Evolutionary conservation across 441 rosid genomes (phyloP), one percentile per base, ranked within the genome.

Genomic region (Aquilaria agallochum): DNA sequence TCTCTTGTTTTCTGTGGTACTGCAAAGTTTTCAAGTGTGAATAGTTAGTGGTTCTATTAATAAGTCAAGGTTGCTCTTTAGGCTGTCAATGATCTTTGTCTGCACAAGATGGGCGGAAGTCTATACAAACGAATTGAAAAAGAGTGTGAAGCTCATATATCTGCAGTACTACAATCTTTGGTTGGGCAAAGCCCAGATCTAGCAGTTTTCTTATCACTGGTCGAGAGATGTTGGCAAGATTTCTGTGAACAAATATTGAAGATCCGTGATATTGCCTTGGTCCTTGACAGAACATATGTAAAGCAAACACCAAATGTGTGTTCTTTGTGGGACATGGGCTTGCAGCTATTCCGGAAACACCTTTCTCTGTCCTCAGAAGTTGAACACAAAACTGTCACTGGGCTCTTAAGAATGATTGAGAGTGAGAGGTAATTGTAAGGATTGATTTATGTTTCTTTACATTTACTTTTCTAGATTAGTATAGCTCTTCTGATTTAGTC

Each of bases 161-260:
- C 84, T 65, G 88, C 86, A 1, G 90, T 89, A 31, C 63, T 95
- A 53, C 93, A 78, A 52, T 87, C 96, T 58, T 84, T 92, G 50
- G 92, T 90, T 59, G 97, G 97, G 55, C 97, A 92, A 74, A 90
- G 97, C 76, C 96, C 97, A 14, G 97, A 95, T 79, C 76, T 95
- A 79, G 82, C 76, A 69, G 97, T 92, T 65, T 92, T 95, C 79
- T 83, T 95, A 71, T 82, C 93, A 42, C 88, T 89, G 44, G 96
- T 95, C 61, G 95, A 90, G 85, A 83, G 86, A 65, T 90, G 98
- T 75, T 95, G 98, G 99, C 95, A 87, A 80, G 97, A 92, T 78
- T 84, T 92, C 52, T 92, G 97, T 66, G 86, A 92, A 67, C 97
- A 95, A 82, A 86, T 95, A 95, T 72, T 95, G 68, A 92, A 83